Evolutionary conservation across 371 early-diverging fungal genomes (phyloP), one percentile per base, ranked within the genome.

Genomic region (Apophysomyces elegans): DNA sequence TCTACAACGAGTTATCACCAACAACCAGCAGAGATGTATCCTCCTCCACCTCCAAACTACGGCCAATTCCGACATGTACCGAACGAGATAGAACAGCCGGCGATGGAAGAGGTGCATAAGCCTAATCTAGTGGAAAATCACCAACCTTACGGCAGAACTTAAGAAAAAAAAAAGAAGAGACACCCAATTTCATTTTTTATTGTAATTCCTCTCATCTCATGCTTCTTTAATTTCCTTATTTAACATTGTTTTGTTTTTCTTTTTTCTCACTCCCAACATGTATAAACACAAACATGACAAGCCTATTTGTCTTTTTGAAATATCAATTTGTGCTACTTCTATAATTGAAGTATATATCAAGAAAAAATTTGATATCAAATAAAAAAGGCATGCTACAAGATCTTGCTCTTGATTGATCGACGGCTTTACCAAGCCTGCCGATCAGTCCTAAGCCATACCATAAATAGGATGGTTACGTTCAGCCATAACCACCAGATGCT

Each of bases 31-130:
- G 54, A 50, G 21, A 9, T 50, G 21, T 50, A 50, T 50, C 54
- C 54, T 18, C 54, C 54, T 9, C 32, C 32, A 26, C 54, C 54
- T 50, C 54, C 54, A 21, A 50, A 50, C 11, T 50, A 50, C 21
- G 54, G 54, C 5, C 54, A 50, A 21, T 50, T 50, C 16, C 54
- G 54, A 50, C 54, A 50, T 26, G 54, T 50, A 21, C 54, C 54
- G 4, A 50, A 50, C 21, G 54, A 50, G 21, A 21, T 50, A 50
- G 54, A 50, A 1, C 21, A 50, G 7, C 21, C 54, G 32, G 0
- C 32, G 2, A 50, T 50, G 54, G 54, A 50, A 8, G 54, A 26
- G 21, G 21, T 16, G 21, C 54, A 50, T 21, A 21, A 18, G 9
- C 54, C 54, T 21, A 16, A 50, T 50, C 21, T 50, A 0, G 21